Evolutionary conservation across 116 monocot species (phyloP).

Genomic region (Iris pallida): DNA sequence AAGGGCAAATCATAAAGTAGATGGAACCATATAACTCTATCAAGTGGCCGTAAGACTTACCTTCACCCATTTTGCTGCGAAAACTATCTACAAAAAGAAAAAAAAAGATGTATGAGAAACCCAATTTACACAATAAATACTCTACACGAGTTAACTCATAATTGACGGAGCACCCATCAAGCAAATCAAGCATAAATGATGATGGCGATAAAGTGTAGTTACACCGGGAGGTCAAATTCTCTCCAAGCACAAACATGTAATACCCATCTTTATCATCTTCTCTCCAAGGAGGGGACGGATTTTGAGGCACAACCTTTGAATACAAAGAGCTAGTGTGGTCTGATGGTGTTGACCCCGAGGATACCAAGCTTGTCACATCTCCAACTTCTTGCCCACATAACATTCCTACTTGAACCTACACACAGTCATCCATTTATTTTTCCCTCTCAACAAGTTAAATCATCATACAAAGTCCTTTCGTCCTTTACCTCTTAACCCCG

Average conservation of each 20-base stretch:
- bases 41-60: constrained; percentile 30
- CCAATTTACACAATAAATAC: neutral
- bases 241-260: constrained; percentile 92
- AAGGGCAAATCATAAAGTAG: neutral
- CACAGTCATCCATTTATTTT: constrained; percentile 69
- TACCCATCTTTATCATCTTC: constrained; percentile 99
- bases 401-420: constrained; percentile 83
- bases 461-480: constrained; percentile 4
- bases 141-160: neutral
- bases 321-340: constrained; percentile 43
- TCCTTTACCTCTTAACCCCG: neutral
- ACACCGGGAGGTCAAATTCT: constrained; percentile 98
- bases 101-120: constrained; percentile 1
- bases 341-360: constrained; percentile 32
- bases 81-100: constrained; percentile 65
- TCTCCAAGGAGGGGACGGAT: constrained; percentile 88
- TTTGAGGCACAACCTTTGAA: constrained; percentile 54
- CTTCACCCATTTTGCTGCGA: constrained; percentile 96
- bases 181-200: neutral
- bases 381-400: constrained; percentile 92
- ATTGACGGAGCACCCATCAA: neutral
- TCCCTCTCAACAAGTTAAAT: constrained; percentile 31
- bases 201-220: constrained; percentile 56
- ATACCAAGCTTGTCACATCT: constrained; percentile 47
- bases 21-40: neutral